Conservation (phyloP, 2,329 filamentous ascomycete genomes). For the Verticillium alfalfae region DNA sequence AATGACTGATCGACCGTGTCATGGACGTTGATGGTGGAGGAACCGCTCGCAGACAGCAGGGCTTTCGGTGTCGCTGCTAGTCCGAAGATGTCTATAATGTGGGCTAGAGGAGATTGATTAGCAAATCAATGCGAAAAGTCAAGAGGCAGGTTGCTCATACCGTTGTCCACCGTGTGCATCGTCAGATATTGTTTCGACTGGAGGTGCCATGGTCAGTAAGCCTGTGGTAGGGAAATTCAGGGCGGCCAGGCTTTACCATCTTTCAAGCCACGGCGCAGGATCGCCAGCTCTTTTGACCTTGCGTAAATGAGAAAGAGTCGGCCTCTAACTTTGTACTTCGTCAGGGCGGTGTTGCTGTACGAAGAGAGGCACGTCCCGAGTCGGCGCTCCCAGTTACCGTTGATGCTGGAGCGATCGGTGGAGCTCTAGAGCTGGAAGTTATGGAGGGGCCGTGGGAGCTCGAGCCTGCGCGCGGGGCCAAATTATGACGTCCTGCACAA, state of each 20-base stretch:
- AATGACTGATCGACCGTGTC: slow-evolving; percentile 67
- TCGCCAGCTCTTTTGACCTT: slow-evolving; percentile 1
- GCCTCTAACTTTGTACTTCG: not conserved
- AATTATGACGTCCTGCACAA: not conserved
- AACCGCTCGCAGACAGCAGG: slow-evolving; percentile 79
- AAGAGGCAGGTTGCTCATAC: slow-evolving; percentile 37
- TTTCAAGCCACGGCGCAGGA: not conserved
- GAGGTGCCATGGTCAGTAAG: slow-evolving; percentile 9
- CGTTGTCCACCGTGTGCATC: slow-evolving; percentile 82
- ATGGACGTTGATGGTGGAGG: slow-evolving; percentile 76
- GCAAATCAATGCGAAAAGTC: not conserved
- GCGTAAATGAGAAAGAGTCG: too few relatives aligned
- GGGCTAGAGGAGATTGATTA: slow-evolving; percentile 46
- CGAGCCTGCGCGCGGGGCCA: not conserved
- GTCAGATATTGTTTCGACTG: slow-evolving; percentile 99
- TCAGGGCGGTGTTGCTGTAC: not conserved
- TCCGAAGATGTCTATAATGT: slow-evolving; percentile 79
- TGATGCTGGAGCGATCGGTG: not conserved
- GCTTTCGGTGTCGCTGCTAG: slow-evolving; percentile 68
- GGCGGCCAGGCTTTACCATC: not conserved
- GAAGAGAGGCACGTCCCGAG: not conserved
- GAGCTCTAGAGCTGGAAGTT: not conserved
- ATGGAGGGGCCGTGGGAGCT: not conserved
- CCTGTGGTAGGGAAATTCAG: not conserved
- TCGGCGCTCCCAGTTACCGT: not conserved